Evolutionary conservation across 2,329 filamentous ascomycete species (phyloP).

Genomic region (Fusarium chaquense): DNA sequence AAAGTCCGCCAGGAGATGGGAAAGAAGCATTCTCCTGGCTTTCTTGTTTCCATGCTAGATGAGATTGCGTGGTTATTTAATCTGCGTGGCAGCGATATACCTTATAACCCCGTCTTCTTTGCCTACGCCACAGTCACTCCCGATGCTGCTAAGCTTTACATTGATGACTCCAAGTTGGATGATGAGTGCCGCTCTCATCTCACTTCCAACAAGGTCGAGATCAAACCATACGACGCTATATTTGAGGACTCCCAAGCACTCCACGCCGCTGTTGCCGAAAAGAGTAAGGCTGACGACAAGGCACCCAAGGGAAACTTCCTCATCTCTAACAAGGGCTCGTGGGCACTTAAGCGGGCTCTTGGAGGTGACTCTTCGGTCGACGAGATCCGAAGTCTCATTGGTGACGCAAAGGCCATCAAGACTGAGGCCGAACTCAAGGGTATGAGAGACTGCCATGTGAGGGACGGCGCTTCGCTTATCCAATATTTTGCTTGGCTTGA

Average conservation of each 20-base stretch:
- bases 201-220: slow-evolving; percentile 72
- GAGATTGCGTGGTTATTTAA: slow-evolving; percentile 99
- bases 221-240: slow-evolving; percentile 86
- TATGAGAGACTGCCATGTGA: slow-evolving; percentile 93
- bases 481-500: slow-evolving; percentile 98
- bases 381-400: slow-evolving; percentile 86
- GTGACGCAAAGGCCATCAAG: slow-evolving; percentile 93
- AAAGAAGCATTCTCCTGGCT: slow-evolving; percentile 88
- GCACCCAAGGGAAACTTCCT: slow-evolving; percentile 73
- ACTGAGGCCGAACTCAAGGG: slow-evolving; percentile 90
- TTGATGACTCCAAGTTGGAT: slow-evolving; percentile 83
- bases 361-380: slow-evolving; percentile 89
- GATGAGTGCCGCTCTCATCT: slow-evolving; percentile 78
- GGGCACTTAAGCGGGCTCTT: slow-evolving; percentile 88
- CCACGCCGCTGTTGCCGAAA: slow-evolving; percentile 54
- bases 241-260: slow-evolving; percentile 81
- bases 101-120: slow-evolving; percentile 98
- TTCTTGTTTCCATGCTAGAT: slow-evolving; percentile 94
- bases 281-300: slow-evolving; percentile 50
- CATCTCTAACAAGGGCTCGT: slow-evolving; percentile 89
- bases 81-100: slow-evolving; percentile 91
- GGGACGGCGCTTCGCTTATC: slow-evolving; percentile 89
- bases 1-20: slow-evolving; percentile 91
- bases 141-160: slow-evolving; percentile 80
- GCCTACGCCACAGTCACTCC: slow-evolving; percentile 92